Conservation (phyloP, 441 rosid species). For the Gossypium trilobum region DNA sequence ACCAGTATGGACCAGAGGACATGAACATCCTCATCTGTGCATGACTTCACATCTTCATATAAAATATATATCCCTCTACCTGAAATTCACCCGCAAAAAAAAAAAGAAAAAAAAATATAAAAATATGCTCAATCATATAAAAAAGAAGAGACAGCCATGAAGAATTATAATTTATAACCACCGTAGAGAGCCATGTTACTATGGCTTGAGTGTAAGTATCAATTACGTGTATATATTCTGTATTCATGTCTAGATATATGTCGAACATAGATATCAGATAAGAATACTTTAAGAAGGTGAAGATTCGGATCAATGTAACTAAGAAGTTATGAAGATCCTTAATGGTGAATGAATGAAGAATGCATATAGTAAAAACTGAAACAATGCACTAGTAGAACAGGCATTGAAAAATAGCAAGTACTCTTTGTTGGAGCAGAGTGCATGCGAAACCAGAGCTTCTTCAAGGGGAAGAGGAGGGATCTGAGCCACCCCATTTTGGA, state of each 20-base stretch:
- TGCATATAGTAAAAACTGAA: not conserved
- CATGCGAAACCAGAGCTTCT: slow-evolving; percentile 70
- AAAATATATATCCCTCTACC: slow-evolving; percentile 84
- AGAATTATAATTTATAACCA: not conserved
- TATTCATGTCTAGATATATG: too few species aligned
- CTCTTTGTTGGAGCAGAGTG: slow-evolving; percentile 57
- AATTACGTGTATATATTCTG: too few species aligned
- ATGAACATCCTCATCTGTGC: slow-evolving; percentile 83
- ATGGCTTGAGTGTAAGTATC: too few species aligned
- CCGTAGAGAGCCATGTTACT: too few species aligned
- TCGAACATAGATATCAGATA: too few species aligned
- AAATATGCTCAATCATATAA: not conserved
- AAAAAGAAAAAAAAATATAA: not conserved
- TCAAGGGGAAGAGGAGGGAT: slow-evolving; percentile 72
- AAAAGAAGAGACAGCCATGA: not conserved
- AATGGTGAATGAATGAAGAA: not conserved
- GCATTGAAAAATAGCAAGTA: slow-evolving; percentile 17
- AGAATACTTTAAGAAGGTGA: too few species aligned
- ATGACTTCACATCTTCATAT: slow-evolving; percentile 81
- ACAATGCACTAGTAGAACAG: not conserved
- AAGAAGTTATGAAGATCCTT: not conserved
- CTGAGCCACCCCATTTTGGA: slow-evolving; percentile 63
- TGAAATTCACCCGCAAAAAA: slow-evolving; percentile 16
- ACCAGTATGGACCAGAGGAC: slow-evolving; percentile 80
- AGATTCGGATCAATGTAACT: not conserved